Conservation (phyloP, 345 rosid genomes). For the Microcos paniculata region DNA sequence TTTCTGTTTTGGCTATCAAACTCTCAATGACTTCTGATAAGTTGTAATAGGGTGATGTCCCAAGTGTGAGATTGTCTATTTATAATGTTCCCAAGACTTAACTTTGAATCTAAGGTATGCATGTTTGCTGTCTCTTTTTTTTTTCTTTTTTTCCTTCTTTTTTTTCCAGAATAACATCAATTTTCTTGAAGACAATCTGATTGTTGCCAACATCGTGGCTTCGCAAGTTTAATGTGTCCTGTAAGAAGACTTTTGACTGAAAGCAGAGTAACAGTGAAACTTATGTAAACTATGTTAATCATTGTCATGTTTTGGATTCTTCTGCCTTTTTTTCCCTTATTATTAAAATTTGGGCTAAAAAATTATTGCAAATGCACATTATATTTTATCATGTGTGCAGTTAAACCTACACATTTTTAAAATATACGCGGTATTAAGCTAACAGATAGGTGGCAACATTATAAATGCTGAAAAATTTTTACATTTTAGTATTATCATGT, state of each 20-base stretch:
- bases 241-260: not conserved
- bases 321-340: not conserved
- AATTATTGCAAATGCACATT: not conserved
- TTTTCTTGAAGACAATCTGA: not conserved
- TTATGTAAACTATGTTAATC: not conserved
- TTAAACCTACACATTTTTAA: not conserved
- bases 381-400: conserved; percentile 1
- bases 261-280: not conserved
- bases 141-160: not conserved
- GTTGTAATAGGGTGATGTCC: not conserved
- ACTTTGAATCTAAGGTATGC: not conserved
- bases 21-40: not conserved
- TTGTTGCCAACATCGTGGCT: not conserved
- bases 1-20: not conserved
- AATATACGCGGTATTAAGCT: not conserved
- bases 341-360: not conserved
- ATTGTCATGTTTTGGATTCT: not conserved
- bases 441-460: not conserved
- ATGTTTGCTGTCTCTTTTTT: not conserved
- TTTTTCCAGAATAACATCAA: not conserved
- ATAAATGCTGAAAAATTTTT: not conserved
- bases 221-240: not conserved
- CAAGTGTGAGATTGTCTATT: not conserved
- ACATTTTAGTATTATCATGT: not conserved
- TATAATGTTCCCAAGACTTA: conserved; percentile 3